These are phyloP conservation scores for Chlorella sp. DNA, from an alignment of 139 green algal species.

Conservation along the genomic window DNA sequence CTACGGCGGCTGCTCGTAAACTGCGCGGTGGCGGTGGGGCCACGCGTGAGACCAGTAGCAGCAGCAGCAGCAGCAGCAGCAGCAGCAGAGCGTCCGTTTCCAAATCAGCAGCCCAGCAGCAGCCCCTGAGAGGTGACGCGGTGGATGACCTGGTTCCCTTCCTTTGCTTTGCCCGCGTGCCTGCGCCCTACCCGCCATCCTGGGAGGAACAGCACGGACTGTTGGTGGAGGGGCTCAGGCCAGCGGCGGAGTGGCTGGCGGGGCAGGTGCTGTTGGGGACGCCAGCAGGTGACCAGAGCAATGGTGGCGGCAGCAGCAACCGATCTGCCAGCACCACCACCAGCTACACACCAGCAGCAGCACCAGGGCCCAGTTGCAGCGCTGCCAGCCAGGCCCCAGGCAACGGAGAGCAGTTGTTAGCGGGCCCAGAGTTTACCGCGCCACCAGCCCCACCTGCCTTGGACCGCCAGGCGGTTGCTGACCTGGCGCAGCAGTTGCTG, in stretches of 20 bases:
- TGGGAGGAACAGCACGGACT: not conserved
- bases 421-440: not conserved
- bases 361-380: not conserved
- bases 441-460: too few relatives aligned
- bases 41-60: not conserved
- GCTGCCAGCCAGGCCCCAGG: not conserved
- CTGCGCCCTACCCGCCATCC: not conserved
- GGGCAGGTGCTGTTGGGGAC: not conserved
- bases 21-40: too few relatives aligned
- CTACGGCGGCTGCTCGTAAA: slow-evolving; percentile 1
- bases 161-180: not conserved
- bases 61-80: not conserved
- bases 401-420: not conserved
- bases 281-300: not conserved
- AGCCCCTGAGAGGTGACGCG: not conserved
- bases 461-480: not conserved
- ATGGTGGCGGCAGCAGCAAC: not conserved
- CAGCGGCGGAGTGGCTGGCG: not conserved
- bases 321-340: not conserved
- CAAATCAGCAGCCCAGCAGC: not conserved
- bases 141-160: not conserved
- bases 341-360: not conserved
- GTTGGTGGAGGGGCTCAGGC: not conserved
- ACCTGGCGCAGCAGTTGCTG: not conserved
- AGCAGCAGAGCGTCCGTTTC: not conserved